These are phyloP conservation scores for Fallopia convolvulus DNA, from an alignment of 148 eudicot genomes.

Conservation along the genomic window DNA sequence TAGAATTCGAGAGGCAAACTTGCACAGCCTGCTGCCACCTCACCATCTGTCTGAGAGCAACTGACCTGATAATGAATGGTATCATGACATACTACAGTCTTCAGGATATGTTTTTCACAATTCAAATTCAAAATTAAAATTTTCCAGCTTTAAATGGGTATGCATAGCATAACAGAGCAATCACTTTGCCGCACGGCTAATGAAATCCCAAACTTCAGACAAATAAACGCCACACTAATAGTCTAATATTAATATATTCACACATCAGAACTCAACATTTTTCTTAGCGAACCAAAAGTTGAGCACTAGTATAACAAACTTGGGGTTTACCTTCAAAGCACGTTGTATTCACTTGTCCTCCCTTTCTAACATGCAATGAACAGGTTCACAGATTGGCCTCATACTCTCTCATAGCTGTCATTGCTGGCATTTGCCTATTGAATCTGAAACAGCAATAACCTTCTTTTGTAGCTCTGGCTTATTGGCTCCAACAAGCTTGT, in stretches of 20 bases:
- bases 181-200: not conserved
- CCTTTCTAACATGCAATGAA: conserved; percentile 1
- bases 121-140: too few species aligned
- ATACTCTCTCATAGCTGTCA: conserved; percentile 11
- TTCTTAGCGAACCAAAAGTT: not conserved
- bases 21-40: too few species aligned
- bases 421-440: conserved; percentile 24
- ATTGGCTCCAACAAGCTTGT: conserved; percentile 94
- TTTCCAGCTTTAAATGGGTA: not conserved
- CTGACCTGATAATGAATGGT: too few species aligned
- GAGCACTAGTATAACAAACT: not conserved
- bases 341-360: not conserved
- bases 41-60: too few species aligned
- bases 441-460: conserved; percentile 46
- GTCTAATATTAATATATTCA: not conserved
- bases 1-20: too few species aligned
- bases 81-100: too few species aligned
- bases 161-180: not conserved
- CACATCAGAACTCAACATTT: not conserved
- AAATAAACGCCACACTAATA: not conserved
- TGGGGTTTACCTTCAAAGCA: not conserved
- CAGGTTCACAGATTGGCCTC: not conserved
- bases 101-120: too few species aligned
- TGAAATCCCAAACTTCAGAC: not conserved
- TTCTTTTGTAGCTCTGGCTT: conserved; percentile 82